Conservation (phyloP, 1,284 basidiomycete species). For the Trichosporon faecale region DNA sequence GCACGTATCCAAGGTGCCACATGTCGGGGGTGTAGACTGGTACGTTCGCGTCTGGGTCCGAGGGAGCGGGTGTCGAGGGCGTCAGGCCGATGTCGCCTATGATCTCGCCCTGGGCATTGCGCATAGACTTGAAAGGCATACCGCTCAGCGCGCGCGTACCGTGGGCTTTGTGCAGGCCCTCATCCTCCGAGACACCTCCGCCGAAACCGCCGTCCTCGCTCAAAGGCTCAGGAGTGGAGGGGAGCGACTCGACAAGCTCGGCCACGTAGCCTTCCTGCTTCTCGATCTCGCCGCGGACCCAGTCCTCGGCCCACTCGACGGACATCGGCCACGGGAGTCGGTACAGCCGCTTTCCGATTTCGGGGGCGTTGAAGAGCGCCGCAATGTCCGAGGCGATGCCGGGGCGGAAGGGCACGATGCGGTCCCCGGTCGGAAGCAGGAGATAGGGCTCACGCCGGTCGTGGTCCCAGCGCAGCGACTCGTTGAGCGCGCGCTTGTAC, state of each 20-base stretch:
- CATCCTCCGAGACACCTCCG: neutral
- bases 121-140: constrained; percentile 26
- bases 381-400: constrained; percentile 28
- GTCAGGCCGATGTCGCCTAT: constrained; percentile 26
- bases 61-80: constrained; percentile 4
- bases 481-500: constrained; percentile 13
- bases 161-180: neutral
- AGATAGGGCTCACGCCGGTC: constrained; percentile 30
- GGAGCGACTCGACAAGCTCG: neutral
- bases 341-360: constrained; percentile 26
- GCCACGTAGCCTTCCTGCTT: neutral
- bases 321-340: constrained; percentile 28
- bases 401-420: constrained; percentile 24
- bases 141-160: neutral
- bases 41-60: too few relatives aligned
- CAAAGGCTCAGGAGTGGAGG: neutral
- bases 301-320: constrained; percentile 17
- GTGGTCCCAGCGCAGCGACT: constrained; percentile 27
- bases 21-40: constrained; percentile 3
- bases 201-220: neutral
- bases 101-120: constrained; percentile 14
- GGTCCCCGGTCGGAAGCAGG: constrained; percentile 28
- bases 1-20: constrained; percentile 25
- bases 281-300: constrained; percentile 13
- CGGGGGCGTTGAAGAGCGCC: constrained; percentile 28